Evolutionary conservation across 1,139 yeast species (phyloP), one percentile per base, ranked within the genome.

Genomic region (Suhomyces yuchorum): DNA sequence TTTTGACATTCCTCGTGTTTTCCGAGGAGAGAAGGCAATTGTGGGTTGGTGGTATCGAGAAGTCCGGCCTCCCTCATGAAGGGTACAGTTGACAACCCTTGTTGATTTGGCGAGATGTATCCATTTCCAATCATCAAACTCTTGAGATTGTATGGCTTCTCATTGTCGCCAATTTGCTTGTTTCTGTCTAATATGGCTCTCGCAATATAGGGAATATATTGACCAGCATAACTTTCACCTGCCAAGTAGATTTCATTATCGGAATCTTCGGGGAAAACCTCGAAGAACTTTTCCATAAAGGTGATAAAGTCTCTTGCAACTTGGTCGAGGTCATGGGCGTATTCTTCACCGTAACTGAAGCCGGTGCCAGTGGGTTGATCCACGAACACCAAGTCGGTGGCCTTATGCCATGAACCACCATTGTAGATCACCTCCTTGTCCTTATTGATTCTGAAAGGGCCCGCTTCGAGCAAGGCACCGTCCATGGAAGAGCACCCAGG

Each of bases 401-500:
- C 75, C 51, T 85, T 81, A 63, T 86, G 85, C 99, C 99, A 93
- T 2, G 96, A 80, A 0, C 97, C 97, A 4, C 75, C 63, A 64
- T 91, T 91, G 52, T 70, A 68, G 6, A 76, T 67, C 7, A 78
- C 77, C 47, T 80, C 62, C 2, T 73, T 69, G 9, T 77, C 64
- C 0, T 66, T 56, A 51, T 72, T 67, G 17, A 91, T 75, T 49
- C 97, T 73, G 49, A 91, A 80, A 0, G 99, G 98, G 0, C 99
- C 99, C 2, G 85, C 70, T 65, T 95, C 99, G 81, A 93, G 82
- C 53, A 93, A 65, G 0, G 97, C 97, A 3, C 99, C 99, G 67
- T 93, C 99, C 95, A 93, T 84, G 0, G 97, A 90, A 3, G 97
- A 90, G 65, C 99, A 93, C 0, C 99, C 99, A 0, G 96, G 96